Conservation (phyloP, 768 basidiomycete genomes). For the Tricholoma flavovirens region DNA sequence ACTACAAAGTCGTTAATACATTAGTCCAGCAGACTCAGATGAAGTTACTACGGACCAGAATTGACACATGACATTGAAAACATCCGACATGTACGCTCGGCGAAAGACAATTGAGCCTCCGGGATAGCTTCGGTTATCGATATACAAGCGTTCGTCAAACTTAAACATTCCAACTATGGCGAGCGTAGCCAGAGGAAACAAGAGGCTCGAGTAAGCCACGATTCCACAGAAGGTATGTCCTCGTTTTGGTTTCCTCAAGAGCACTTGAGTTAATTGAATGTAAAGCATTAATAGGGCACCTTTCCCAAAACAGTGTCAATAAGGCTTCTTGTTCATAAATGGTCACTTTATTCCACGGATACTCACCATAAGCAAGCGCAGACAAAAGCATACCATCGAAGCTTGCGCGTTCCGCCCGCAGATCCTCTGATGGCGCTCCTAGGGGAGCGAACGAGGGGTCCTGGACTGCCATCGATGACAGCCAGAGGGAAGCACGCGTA, state of each 20-base stretch:
- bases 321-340: not conserved
- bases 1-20: conserved; percentile 12
- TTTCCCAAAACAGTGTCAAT: conserved; percentile 8
- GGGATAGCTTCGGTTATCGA: conserved; percentile 16
- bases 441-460: not conserved
- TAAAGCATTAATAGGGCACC: conserved; percentile 36
- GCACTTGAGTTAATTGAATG: conserved; percentile 30
- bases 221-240: conserved; percentile 29
- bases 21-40: not conserved
- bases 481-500: not conserved
- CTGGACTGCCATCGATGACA: conserved; percentile 6
- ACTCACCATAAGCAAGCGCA: conserved; percentile 30
- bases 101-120: conserved; percentile 15
- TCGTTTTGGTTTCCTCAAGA: conserved; percentile 30
- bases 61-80: conserved; percentile 27
- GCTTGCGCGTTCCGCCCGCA: conserved; percentile 20
- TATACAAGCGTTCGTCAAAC: conserved; percentile 26
- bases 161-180: conserved; percentile 26
- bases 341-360: not conserved
- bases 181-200: conserved; percentile 27
- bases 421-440: conserved; percentile 1
- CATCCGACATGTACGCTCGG: conserved; percentile 11
- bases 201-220: conserved; percentile 25
- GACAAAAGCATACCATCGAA: conserved; percentile 30
- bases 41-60: conserved; percentile 21